Evolutionary conservation across 148 eudicot species (phyloP), one percentile per base, ranked within the genome.

Genomic region (Mesembryanthemum crystallinum): DNA sequence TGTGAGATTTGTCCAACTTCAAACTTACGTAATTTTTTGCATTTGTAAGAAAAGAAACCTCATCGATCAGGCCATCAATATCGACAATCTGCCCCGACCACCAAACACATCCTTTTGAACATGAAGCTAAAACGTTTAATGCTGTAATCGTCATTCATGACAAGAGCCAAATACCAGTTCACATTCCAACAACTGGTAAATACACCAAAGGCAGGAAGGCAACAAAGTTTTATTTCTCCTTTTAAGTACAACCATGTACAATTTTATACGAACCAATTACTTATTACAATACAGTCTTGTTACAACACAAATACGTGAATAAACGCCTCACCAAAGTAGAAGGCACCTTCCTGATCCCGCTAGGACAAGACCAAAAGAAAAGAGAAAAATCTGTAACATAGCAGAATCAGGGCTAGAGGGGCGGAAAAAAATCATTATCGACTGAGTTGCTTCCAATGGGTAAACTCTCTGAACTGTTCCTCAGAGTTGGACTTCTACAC

Each of bases 221-320:
- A 52, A 52, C 51, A 21, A 35, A 4, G 49, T 43, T 24, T 35
- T 27, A 69, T 33, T 69, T 49, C 18, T 24, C 52, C 29, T 25
- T 14, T 51, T 29, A 27, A 35, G 20, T 27, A 69, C 30, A 49
- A 72, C 8, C 75, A 54, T 43, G 58, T 61, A 74, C 61, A 51
- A 15, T 64, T 74, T 62, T 32, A 47, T 57, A 54, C 27, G 35
- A 21, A 57, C 21, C 4, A 15, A 30, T 17, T 42, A 24, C 23
- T 69, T 63, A 51, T 62, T 51, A 70, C 60, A 52, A 33, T 27
- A 55, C 27, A 3, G 6, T 35, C 39, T 2, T 35, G 39, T 35
- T 35, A 28, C 21, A 55, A 30, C 32, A 33, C 17, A 23, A 8
- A 13, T 30, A 55, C 35, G 52, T 52, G 23, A 54, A 29, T 61